A percentile compares a stretch with the other conserved stretches of the same genome.
These are phyloP conservation scores for Phytophthora cryptogea DNA, from an alignment of 352 stramenopile genomes.

Conservation along the genomic window DNA sequence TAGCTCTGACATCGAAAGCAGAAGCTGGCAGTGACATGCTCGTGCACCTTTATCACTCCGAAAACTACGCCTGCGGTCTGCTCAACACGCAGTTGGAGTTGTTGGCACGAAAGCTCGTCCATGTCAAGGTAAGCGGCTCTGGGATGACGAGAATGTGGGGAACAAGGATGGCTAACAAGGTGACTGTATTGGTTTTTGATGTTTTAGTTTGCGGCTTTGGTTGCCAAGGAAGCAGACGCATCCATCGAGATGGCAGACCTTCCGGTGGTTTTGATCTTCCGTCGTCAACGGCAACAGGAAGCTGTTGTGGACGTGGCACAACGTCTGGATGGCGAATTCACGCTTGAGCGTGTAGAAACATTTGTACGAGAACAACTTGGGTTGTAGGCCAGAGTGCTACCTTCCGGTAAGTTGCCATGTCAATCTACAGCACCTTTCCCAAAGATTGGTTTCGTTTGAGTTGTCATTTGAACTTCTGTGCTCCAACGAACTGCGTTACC, in stretches of 20 bases:
- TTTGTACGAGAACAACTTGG: constrained; percentile 47
- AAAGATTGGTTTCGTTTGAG: no score
- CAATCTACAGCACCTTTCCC: no score
- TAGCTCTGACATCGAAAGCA: constrained; percentile 40
- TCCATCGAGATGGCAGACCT: constrained; percentile 70
- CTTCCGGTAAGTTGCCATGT: no score
- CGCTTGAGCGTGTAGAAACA: constrained; percentile 43
- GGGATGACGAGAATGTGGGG: not conserved
- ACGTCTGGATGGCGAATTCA: constrained; percentile 71
- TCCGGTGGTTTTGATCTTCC: constrained; percentile 72
- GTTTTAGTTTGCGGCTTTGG: constrained; percentile 54
- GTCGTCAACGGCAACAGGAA: constrained; percentile 53
- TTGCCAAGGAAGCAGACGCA: constrained; percentile 67
- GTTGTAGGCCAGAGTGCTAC: not conserved
- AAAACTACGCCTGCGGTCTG: constrained; percentile 75
- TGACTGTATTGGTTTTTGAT: constrained; percentile 7
- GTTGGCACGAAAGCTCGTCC: constrained; percentile 55
- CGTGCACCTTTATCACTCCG: constrained; percentile 70
- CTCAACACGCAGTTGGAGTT: constrained; percentile 69
- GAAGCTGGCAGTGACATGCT: constrained; percentile 32
- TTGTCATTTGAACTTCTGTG: no score
- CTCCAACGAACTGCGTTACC: not conserved
- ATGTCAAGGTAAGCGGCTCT: constrained; percentile 54
- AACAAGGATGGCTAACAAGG: not conserved
- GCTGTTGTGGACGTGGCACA: constrained; percentile 61